Base-by-base conservation (phyloP, 441 rosid species). In the Populus hybrid region DNA sequence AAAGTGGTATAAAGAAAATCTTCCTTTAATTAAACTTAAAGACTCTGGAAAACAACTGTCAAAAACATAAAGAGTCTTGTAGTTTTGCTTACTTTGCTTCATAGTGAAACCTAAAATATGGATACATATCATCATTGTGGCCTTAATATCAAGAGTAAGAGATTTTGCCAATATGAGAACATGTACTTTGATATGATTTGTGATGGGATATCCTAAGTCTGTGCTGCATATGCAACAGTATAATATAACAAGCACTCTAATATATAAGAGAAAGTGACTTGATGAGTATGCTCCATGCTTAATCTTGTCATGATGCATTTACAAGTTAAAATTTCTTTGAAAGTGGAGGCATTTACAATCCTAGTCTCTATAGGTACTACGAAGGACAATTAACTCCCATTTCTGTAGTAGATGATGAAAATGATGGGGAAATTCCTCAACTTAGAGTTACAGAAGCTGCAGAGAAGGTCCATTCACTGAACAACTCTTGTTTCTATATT, bases 371-470 rank as follows among this genome's bases (percentile, higher is more conserved):
- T 84, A 96, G 99, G 86, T 92, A 96, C 81, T 96, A 86, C 88
- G 97, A 88, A 87, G 98, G 98, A 36, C 95, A 94, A 86, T 79
- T 96, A 78, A 88, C 93, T 80, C 83, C 93, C 61, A 86, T 91
- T 81, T 89, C 97, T 63, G 98, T 91, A 84, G 83, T 85, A 6
- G 96, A 92, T 80, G 85, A 84, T 75, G 97, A 92, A 76, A 83
- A 82, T 72, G 87, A 81, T 80, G 84, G 75, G 80, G 93, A 88
- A 70, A 68, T 79, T 76, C 76, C 86, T 38, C 86, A 79, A 71
- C 82, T 87, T 82, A 86, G 86, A 79, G 85, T 93, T 75, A 84
- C 88, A 35, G 92, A 94, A 76, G 97, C 95, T 82, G 98, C 98
- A 80, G 85, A 87, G 84, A 90, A 94, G 98, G 99, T 95, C 81